A percentile compares a stretch with the other conserved stretches of the same genome.
Evolutionary conservation across 1,139 yeast genomes (phyloP).

Genomic region (Torulaspora globosa): DNA sequence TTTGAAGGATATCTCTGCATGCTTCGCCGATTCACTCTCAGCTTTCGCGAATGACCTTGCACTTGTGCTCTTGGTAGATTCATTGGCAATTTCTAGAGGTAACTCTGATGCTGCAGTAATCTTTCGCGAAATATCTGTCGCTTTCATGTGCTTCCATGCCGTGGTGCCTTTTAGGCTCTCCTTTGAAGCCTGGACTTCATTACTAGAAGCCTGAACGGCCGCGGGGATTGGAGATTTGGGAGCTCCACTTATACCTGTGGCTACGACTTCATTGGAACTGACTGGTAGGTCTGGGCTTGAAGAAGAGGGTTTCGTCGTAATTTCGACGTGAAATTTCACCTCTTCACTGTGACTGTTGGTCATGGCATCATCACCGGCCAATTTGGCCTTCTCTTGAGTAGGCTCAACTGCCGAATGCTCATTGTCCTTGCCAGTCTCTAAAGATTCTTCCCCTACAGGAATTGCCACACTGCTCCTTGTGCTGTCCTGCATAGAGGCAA

Average conservation of each 20-base stretch:
- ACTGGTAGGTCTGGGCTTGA: neutral
- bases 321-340: constrained; percentile 1
- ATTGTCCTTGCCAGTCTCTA: constrained; percentile 9
- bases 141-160: neutral
- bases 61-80: neutral
- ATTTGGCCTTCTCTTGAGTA: neutral
- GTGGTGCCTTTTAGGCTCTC: neutral
- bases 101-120: neutral
- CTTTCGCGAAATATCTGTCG: neutral
- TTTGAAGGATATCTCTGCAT: neutral
- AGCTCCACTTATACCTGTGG: no score
- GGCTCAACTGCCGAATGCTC: neutral
- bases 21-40: neutral
- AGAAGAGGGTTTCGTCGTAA: neutral
- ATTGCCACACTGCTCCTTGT: neutral
- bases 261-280: no score
- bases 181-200: neutral
- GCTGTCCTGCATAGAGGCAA: constrained; percentile 3
- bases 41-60: neutral
- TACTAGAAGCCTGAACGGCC: neutral
- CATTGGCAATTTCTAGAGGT: neutral
- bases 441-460: constrained; percentile 7
- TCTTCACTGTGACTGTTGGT: neutral
- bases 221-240: neutral
- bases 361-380: neutral